These are phyloP conservation scores for Lepidium aucheri DNA, from an alignment of 345 rosid genomes.

Conservation along the genomic window DNA sequence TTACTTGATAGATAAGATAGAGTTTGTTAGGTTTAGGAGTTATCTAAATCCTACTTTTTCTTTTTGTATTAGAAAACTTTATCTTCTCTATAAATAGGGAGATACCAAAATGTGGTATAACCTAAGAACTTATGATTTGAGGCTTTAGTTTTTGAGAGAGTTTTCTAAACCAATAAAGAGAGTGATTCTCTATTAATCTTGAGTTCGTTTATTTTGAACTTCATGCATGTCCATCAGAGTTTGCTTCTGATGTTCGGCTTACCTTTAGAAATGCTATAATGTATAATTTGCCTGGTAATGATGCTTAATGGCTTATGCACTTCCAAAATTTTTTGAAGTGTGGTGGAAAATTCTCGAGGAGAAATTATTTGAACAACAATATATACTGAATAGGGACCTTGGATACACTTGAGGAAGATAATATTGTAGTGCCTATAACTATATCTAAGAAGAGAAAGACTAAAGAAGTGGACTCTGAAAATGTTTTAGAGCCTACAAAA, in stretches of 20 bases:
- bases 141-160: too few relatives aligned
- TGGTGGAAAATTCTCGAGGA: constrained; percentile 80
- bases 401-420: neutral
- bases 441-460: constrained; percentile 40
- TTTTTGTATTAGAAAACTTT: too few relatives aligned
- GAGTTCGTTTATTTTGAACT: too few relatives aligned
- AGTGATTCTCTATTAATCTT: too few relatives aligned
- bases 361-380: constrained; percentile 38
- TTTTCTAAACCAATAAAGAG: too few relatives aligned
- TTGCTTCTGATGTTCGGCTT: constrained; percentile 77
- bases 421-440: constrained; percentile 9
- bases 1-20: too few relatives aligned
- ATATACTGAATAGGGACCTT: neutral
- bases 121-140: too few relatives aligned
- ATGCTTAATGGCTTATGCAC: constrained; percentile 73
- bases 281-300: constrained; percentile 75
- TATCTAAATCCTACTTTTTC: too few relatives aligned
- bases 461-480: constrained; percentile 21
- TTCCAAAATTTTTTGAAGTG: constrained; percentile 56
- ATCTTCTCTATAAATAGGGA: too few relatives aligned
- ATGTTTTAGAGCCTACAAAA: constrained; percentile 30
- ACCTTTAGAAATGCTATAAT: constrained; percentile 76
- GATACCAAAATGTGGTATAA: too few relatives aligned
- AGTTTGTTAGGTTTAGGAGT: too few relatives aligned
- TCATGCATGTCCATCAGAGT: constrained; percentile 46